Conservation (phyloP, 2,329 filamentous ascomycete genomes). For the Cytospora piceicola region DNA sequence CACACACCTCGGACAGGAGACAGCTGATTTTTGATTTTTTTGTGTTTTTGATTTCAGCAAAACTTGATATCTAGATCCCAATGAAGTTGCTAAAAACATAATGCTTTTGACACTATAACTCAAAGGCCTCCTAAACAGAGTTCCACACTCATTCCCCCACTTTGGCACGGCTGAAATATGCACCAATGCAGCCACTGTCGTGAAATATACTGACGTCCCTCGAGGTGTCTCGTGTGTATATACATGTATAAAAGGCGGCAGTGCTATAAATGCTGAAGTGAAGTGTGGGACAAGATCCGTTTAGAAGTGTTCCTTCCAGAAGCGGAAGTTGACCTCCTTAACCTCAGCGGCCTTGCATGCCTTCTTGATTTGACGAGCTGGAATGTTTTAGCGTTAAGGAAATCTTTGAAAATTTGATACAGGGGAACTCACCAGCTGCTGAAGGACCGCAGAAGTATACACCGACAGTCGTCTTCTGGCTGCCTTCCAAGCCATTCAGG, state of each 20-base stretch:
- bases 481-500: conserved; percentile 77
- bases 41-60: too few relatives aligned
- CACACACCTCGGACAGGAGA: neutral
- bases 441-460: conserved; percentile 98
- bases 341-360: conserved; percentile 75
- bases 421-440: conserved; percentile 56
- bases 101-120: neutral
- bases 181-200: too few relatives aligned
- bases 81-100: too few relatives aligned
- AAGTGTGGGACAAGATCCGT: conserved; percentile 5
- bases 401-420: neutral
- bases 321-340: conserved; percentile 86
- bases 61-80: too few relatives aligned
- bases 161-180: neutral
- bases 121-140: neutral
- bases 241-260: neutral
- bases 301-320: conserved; percentile 97
- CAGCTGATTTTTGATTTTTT: neutral
- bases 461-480: conserved; percentile 81
- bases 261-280: neutral
- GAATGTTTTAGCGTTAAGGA: conserved; percentile 44
- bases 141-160: neutral
- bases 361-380: conserved; percentile 81
- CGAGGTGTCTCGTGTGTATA: neutral
- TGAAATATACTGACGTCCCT: too few relatives aligned